A percentile compares a stretch with the other conserved stretches of the same genome.
These are phyloP conservation scores for Danielozyma ontarioensis DNA, from an alignment of 805 yeast species.

Conservation along the genomic window DNA sequence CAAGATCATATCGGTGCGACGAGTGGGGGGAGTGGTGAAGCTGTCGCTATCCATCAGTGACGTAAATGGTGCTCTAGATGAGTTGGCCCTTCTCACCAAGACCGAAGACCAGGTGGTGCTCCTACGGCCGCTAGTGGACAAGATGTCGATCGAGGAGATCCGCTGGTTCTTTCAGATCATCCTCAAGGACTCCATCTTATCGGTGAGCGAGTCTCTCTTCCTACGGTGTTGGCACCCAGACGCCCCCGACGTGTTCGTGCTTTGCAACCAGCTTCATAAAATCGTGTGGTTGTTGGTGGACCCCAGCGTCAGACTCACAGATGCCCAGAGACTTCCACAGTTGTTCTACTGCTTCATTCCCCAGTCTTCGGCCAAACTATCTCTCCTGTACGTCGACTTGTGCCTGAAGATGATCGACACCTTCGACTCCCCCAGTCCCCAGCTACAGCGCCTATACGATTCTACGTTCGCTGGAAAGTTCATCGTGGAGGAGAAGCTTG, in stretches of 20 bases:
- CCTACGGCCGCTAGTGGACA: constrained; percentile 45
- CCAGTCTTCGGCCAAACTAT: constrained; percentile 61
- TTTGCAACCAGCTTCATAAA: constrained; percentile 57
- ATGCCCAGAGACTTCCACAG: constrained; percentile 35
- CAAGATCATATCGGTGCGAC: constrained; percentile 47
- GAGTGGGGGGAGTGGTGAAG: constrained; percentile 31
- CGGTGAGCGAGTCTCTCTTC: constrained; percentile 55
- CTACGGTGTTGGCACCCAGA: constrained; percentile 73
- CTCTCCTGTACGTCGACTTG: constrained; percentile 44
- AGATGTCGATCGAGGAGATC: constrained; percentile 57
- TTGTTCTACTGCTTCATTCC: constrained; percentile 64
- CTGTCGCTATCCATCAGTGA: constrained; percentile 20
- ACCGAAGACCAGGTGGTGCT: constrained; percentile 36
- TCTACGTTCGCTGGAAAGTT: constrained; percentile 30
- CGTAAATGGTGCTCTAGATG: constrained; percentile 26
- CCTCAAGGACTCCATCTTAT: constrained; percentile 54
- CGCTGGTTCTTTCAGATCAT: constrained; percentile 66
- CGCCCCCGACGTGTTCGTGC: constrained; percentile 57
- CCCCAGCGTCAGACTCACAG: constrained; percentile 38
- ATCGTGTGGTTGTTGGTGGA: constrained; percentile 55
- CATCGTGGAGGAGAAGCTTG: constrained; percentile 84
- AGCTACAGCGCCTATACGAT: constrained; percentile 12
- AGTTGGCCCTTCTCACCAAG: constrained; percentile 17
- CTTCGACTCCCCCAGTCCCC: constrained; percentile 3
- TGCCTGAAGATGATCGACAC: constrained; percentile 35